These are phyloP conservation scores for Cladobotryum mycophilum DNA, from an alignment of 2,329 filamentous ascomycete species.

Conservation along the genomic window DNA sequence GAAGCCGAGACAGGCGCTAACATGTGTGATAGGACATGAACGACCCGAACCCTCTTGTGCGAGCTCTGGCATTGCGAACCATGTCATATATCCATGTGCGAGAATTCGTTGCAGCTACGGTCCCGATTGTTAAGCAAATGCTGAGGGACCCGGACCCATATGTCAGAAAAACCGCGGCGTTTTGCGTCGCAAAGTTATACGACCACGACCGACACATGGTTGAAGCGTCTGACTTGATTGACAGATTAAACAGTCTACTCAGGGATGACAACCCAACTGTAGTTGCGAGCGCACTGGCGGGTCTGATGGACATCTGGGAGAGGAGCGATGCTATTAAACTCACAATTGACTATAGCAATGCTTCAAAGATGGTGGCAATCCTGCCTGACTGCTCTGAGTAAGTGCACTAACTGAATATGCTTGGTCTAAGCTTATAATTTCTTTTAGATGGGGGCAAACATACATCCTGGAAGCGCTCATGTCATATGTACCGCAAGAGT, in stretches of 20 bases:
- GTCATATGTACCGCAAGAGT: conserved; percentile 93
- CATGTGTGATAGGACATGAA: conserved; percentile 70
- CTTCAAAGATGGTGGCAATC: conserved; percentile 96
- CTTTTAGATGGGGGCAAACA: conserved; percentile 85
- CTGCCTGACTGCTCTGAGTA: conserved; percentile 95
- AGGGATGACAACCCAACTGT: conserved; percentile 97
- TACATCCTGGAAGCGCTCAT: conserved; percentile 97
- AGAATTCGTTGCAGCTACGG: conserved; percentile 88
- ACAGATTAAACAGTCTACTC: conserved; percentile 80
- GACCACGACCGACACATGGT: conserved; percentile 91
- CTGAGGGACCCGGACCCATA: conserved; percentile 88
- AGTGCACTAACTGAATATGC: conserved; percentile 26
- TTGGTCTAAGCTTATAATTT: conserved; percentile 5
- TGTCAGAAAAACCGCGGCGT: conserved; percentile 93
- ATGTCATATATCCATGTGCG: conserved; percentile 97
- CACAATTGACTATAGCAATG: conserved; percentile 95
- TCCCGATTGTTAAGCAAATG: conserved; percentile 75
- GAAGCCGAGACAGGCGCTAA: conserved; percentile 7
- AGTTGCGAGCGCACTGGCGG: conserved; percentile 85
- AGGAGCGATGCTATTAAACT: conserved; percentile 95
- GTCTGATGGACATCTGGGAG: conserved; percentile 97
- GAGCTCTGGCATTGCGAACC: conserved; percentile 85
- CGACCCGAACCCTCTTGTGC: conserved; percentile 84
- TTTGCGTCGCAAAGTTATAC: conserved; percentile 95
- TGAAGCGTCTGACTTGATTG: conserved; percentile 85